Base-by-base conservation (phyloP, 257 asterid species). In the Solanum etuberosum region DNA sequence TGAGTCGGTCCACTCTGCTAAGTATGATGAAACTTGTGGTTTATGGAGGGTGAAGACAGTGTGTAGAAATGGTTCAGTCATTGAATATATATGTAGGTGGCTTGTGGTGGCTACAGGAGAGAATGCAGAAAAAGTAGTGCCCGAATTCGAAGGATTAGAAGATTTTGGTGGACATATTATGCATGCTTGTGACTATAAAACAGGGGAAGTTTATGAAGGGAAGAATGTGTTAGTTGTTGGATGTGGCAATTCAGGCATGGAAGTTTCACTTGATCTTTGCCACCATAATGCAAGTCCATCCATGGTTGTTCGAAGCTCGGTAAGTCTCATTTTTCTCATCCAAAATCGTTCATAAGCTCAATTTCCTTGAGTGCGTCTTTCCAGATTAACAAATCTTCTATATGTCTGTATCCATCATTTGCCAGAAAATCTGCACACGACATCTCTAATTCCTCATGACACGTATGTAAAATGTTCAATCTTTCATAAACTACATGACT, bases 231-330 rank as follows among this genome's bases (percentile, higher is more conserved):
- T 95, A 31, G 99, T 96, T 4, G 98, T 95, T 27, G 99, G 99
- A 0, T 94, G 99, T 88, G 99, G 99, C 48, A 96, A 96, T 86
- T 96, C 99, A 12, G 98, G 98, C 42, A 95, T 96, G 99, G 99
- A 96, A 87, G 94, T 96, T 43, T 92, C 95, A 3, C 98, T 96
- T 84, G 99, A 96, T 91, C 99, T 96, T 85, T 93, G 92, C 85
- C 94, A 92, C 37, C 94, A 95, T 38, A 88, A 88, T 71, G 98
- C 98, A 21, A 13, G 68, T 86, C 98, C 99, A 68, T 92, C 94
- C 6, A 92, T 96, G 98, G 97, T 95, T 5, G 97, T 92, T 86
- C 91, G 99, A 27, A 93, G 95, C 91, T 90, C 96, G 7, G 99
- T 96, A 76, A 93, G 96, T 89, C 23, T 7, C 40, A 20, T 16